These are phyloP conservation scores for Suillus plorans DNA, from an alignment of 768 basidiomycete genomes.

Conservation along the genomic window DNA sequence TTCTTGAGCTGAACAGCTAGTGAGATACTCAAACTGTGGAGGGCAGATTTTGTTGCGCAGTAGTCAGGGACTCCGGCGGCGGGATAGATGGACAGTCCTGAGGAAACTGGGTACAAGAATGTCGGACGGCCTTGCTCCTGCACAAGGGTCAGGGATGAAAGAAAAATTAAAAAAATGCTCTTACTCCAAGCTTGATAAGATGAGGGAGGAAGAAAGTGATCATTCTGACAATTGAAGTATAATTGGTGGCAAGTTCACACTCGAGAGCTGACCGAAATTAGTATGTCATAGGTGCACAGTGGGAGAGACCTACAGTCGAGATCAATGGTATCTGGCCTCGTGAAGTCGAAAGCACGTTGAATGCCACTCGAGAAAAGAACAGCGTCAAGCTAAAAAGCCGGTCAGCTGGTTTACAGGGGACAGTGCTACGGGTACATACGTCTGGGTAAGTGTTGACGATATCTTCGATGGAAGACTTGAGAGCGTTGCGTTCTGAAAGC, in stretches of 20 bases:
- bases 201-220: constrained; percentile 54
- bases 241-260: constrained; percentile 54
- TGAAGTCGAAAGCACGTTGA: constrained; percentile 50
- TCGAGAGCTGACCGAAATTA: constrained; percentile 10
- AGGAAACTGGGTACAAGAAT: constrained; percentile 52
- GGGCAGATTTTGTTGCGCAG: constrained; percentile 56
- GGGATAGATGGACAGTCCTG: constrained; percentile 48
- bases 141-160: constrained; percentile 17
- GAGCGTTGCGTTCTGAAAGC: constrained; percentile 32
- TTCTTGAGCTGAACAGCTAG: constrained; percentile 45
- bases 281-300: background rate
- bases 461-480: constrained; percentile 42
- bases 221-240: constrained; percentile 47
- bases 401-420: background rate
- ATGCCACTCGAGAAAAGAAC: constrained; percentile 54
- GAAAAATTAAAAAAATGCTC: constrained; percentile 9
- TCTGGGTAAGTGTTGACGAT: constrained; percentile 46
- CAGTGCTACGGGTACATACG: constrained; percentile 29
- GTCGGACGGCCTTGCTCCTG: constrained; percentile 41
- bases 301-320: constrained; percentile 33
- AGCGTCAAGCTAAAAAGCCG: constrained; percentile 46
- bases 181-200: constrained; percentile 50
- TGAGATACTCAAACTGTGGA: constrained; percentile 51
- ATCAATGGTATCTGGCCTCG: constrained; percentile 39
- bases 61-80: constrained; percentile 46